Base-by-base conservation (phyloP, 2,329 filamentous ascomycete genomes). In the Cladosporium sp. region DNA sequence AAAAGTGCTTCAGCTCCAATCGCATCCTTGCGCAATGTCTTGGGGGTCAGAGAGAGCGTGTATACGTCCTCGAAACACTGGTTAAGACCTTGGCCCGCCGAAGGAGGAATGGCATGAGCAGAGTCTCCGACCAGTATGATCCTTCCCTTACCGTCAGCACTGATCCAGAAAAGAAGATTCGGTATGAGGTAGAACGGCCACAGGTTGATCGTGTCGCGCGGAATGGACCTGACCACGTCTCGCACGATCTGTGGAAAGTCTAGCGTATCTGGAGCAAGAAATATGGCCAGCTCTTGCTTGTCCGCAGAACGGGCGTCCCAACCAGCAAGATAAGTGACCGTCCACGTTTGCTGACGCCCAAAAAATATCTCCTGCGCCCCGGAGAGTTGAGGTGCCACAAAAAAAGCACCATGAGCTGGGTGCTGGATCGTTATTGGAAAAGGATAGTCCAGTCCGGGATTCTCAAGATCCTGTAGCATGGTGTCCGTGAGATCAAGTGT, bases 181-280 rank as follows among this genome's bases (percentile, higher is more conserved):
- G 53, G 53, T 21, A 57, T 37, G n/a, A 37, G 31, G 53, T 57
- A 57, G 31, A 57, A 57, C 5, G 53, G 53, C 53, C 53, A 57
- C 31, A 57, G 31, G 14, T 57, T 57, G 10, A 57, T 57, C n/a
- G 53, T 57, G 18, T 57, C 31, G 7, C n/a, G 31, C 10, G 53
- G 31, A 3, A 57, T 57, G 29, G 29, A 31, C 12, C 14, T 37
- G 16, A 57, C 53, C 18, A 57, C 29, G 14, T 57, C 33, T 21
- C 21, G 53, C 53, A 57, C 53, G 21, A 57, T 37, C 10, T 57
- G 53, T 26, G 53, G 53, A 12, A 35, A 57, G n/a, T 26, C 53
- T 35, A 37, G 16, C 18, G 53, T 57, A 31, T 33, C 21, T n/a
- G 53, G 37, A 33, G 53, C 53, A 57, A 57, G 53, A 11, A 57